Conservation (phyloP, 2,329 filamentous ascomycete species). For the Rhynchosporium agropyri region DNA sequence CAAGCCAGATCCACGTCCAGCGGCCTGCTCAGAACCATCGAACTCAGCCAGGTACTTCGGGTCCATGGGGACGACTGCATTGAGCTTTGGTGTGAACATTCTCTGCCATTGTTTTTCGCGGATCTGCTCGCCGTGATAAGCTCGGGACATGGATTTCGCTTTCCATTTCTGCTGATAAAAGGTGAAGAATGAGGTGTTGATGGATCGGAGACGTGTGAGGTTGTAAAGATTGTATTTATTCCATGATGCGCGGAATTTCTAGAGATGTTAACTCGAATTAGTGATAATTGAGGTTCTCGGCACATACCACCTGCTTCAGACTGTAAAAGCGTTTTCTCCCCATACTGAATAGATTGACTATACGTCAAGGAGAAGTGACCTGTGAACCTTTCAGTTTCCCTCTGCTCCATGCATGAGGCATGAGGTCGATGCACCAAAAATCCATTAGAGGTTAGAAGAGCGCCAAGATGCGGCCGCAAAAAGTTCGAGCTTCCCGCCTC, state of each 20-base stretch:
- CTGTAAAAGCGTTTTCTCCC: conserved; percentile 67
- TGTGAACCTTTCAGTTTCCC: not conserved
- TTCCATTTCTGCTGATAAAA: conserved; percentile 99
- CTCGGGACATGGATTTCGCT: conserved; percentile 80
- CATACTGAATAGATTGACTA: conserved; percentile 29
- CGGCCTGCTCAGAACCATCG: conserved; percentile 82
- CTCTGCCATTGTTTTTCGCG: conserved; percentile 91
- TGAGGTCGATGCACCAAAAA: not conserved
- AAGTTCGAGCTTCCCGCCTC: not conserved
- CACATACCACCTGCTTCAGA: conserved; percentile 65
- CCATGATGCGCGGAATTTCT: conserved; percentile 97
- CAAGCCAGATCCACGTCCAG: conserved; percentile 77
- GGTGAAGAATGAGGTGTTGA: conserved; percentile 54
- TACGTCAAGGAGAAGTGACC: not conserved
- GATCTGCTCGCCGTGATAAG: conserved; percentile 94
- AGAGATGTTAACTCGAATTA: conserved; percentile 28
- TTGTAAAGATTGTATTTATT: conserved; percentile 98
- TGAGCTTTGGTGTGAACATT: conserved; percentile 83
- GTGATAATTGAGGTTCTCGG: not conserved
- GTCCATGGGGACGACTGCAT: conserved; percentile 84
- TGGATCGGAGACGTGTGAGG: conserved; percentile 59
- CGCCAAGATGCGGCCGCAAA: conserved; percentile 10
- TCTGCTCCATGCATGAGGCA: conserved; percentile 1
- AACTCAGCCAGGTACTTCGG: conserved; percentile 74
- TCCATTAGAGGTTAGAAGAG: not conserved